Base-by-base conservation (phyloP, 495 filamentous ascomycete genomes). In the Hypoxylon subgilvum region DNA sequence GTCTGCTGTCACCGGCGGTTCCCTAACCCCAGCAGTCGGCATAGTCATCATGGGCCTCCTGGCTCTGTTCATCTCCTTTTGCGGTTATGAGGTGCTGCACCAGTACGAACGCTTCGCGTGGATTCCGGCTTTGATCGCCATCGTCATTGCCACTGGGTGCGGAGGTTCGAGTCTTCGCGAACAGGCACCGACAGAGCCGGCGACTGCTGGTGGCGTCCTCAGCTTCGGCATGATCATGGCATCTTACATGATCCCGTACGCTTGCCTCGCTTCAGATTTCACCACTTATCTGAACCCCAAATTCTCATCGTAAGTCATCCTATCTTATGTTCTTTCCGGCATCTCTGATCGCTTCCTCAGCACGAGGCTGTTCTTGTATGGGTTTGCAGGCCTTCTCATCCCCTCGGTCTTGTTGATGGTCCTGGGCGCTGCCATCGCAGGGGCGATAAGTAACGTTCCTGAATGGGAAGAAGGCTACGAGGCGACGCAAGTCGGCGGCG, bases 41-140 rank as follows among this genome's bases (percentile, higher is more conserved):
- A 82, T 82, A 51, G 72, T 82, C 63, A 79, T 84, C 54, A 79
- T 79, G 14, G 69, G 71, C 3, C 61, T 84, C 25, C 57, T 87
- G 31, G 70, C 76, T 38, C 74, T 86, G 27, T 46, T 83, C 34
- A 77, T 87, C 54, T 81, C 80, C 8, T 82, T 86, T 61, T 79
- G 84, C 63, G 85, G 85, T 18, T 79, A 83, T 46, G 73, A 73
- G 2, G 74, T 80, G 1, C 76, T 88, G 23, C 77, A 87, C 61
- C 57, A 77, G 8, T 87, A 83, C 53, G 84, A 86, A 72, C 78
- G 81, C 35, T 87, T 77, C 47, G 82, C 84, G 12, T 87, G 84
- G 84, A 78, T 83, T 61, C 72, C 77, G 8, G 76, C 76, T 16
- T 52, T 83, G 22, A 74, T 85, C 18, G 76, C 82, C 9, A 74